Evolutionary conservation across 768 basidiomycete species (phyloP).

Genomic region (Cystobasidium onofrii): DNA sequence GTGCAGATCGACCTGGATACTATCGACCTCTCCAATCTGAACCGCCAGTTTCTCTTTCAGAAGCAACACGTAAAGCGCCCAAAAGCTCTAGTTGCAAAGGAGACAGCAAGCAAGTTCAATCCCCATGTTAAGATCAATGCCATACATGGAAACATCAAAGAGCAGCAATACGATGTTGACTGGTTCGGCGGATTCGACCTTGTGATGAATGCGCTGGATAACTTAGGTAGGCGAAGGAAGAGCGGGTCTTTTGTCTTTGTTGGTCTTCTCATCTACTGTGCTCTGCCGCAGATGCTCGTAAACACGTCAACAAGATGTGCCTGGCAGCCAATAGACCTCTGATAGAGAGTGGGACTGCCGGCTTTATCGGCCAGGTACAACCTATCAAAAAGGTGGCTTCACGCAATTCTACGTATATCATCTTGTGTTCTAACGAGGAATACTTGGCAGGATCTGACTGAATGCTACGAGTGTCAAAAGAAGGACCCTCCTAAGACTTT

Average conservation of each 20-base stretch:
- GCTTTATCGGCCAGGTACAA: conserved; percentile 93
- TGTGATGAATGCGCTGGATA: conserved; percentile 91
- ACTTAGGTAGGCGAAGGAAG: conserved; percentile 62
- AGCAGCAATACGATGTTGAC: conserved; percentile 71
- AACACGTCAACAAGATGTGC: conserved; percentile 97
- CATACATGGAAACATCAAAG: conserved; percentile 92
- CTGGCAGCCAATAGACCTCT: conserved; percentile 82
- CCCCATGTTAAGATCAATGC: conserved; percentile 78
- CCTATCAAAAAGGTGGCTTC: conserved; percentile 68
- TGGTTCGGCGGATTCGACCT: conserved; percentile 90
- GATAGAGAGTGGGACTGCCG: conserved; percentile 93
- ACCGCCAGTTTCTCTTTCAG: conserved; percentile 89
- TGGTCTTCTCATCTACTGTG: not conserved
- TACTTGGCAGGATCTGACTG: conserved; percentile 78
- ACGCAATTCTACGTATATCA: too few relatives aligned
- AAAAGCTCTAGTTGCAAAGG: conserved; percentile 83
- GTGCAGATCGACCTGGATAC: conserved; percentile 78
- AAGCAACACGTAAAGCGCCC: conserved; percentile 97
- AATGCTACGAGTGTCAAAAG: conserved; percentile 78
- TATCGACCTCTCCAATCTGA: conserved; percentile 94
- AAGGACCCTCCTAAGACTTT: conserved; percentile 90
- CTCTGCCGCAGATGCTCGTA: conserved; percentile 62
- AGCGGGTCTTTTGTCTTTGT: not conserved
- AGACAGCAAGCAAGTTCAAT: conserved; percentile 73
- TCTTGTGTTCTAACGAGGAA: too few relatives aligned